These are phyloP conservation scores for Vitis rupestris DNA, from an alignment of 164 flowering plant genomes.

Conservation along the genomic window DNA sequence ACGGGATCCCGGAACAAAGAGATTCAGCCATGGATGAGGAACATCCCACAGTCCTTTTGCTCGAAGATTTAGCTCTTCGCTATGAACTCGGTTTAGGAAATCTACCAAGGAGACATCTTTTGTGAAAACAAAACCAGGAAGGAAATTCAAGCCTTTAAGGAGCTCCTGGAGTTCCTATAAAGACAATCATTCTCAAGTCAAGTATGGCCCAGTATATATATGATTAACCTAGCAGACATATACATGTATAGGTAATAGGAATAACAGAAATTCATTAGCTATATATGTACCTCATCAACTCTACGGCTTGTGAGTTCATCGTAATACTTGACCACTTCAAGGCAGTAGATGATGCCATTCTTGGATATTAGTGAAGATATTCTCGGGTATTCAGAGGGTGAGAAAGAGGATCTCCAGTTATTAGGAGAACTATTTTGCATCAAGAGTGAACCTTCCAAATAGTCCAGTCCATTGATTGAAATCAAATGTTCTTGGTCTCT, in stretches of 20 bases:
- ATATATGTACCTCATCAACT: constrained; percentile 41
- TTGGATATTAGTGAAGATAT: constrained; percentile 39
- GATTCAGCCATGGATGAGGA: constrained; percentile 94
- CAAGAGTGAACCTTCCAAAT: constrained; percentile 68
- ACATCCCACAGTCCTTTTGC: constrained; percentile 75
- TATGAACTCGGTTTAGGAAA: constrained; percentile 63
- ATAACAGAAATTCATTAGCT: background rate
- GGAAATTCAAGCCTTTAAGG: constrained; percentile 39
- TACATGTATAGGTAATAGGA: too few species aligned
- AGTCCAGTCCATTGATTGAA: constrained; percentile 43
- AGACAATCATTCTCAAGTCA: background rate
- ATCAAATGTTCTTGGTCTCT: constrained; percentile 73
- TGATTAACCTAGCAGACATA: background rate
- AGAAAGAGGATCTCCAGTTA: constrained; percentile 73
- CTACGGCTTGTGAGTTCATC: constrained; percentile 24
- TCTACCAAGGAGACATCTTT: constrained; percentile 54
- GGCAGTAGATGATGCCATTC: constrained; percentile 54
- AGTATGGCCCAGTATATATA: too few species aligned
- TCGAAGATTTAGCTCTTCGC: constrained; percentile 52
- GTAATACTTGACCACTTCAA: constrained; percentile 75
- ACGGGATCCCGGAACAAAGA: constrained; percentile 66
- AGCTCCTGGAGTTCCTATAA: constrained; percentile 52
- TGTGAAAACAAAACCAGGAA: constrained; percentile 41
- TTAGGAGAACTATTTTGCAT: constrained; percentile 37
- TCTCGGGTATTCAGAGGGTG: constrained; percentile 36